Percentiles rank a stretch among this genome's conserved stretches.
phyloP scores from a whole-genome alignment of 805 yeast species.

The Yarrowia sp. region DNA sequence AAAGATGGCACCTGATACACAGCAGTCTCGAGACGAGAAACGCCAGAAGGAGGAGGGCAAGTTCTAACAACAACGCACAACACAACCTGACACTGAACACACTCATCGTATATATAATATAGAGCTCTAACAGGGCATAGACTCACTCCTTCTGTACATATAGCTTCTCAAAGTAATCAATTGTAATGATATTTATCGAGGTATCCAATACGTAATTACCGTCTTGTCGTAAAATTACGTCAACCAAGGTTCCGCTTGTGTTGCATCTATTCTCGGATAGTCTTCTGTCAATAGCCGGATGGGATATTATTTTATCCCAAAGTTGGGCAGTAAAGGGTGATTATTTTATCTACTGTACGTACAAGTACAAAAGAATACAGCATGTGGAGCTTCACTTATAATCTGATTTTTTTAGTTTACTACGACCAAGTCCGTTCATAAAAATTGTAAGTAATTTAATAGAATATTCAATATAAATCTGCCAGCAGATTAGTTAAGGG shows the following conservation, averaged over 20 bases:
- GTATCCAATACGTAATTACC: too few species aligned
- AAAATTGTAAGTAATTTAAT: too few species aligned
- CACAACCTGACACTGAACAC: not conserved
- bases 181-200: too few species aligned
- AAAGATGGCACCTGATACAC: conserved; percentile 35
- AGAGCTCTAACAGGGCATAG: conserved; percentile 34
- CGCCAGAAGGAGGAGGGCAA: conserved; percentile 39
- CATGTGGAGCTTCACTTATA: too few species aligned
- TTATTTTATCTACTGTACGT: too few species aligned
- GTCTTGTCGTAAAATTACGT: not conserved
- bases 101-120: conserved; percentile 11
- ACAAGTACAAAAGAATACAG: too few species aligned
- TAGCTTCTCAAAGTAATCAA: not conserved
- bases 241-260: not conserved
- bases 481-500: conserved; percentile 17
- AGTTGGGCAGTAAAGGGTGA: too few species aligned
- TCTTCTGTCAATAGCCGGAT: not conserved
- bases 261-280: conserved; percentile 8
- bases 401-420: not conserved
- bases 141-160: conserved; percentile 20
- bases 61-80: conserved; percentile 10
- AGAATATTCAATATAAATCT: not conserved
- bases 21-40: conserved; percentile 22
- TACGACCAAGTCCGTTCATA: too few species aligned
- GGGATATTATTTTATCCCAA: too few species aligned